Conservation (phyloP, 1,284 basidiomycete genomes). For the Ustilago curta region DNA sequence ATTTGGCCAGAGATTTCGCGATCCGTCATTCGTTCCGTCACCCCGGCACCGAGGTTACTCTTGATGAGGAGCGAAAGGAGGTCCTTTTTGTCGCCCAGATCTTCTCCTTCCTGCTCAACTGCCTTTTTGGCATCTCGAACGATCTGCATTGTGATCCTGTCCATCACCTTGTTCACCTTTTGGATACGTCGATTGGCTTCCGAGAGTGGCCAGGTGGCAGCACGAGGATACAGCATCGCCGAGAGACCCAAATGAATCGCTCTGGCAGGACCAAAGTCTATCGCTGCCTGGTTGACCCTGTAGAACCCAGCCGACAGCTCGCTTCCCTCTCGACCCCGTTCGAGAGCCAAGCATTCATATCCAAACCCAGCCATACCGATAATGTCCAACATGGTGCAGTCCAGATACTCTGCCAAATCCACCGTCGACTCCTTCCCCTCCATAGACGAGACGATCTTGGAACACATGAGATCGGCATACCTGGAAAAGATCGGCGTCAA, state of each 20-base stretch:
- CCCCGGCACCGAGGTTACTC: constrained; percentile 18
- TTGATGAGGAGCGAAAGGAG: constrained; percentile 39
- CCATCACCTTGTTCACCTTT: constrained; percentile 39
- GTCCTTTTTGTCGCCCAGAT: constrained; percentile 40
- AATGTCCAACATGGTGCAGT: constrained; percentile 61
- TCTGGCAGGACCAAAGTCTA: constrained; percentile 40
- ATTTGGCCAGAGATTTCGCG: constrained; percentile 81
- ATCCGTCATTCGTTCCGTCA: constrained; percentile 75
- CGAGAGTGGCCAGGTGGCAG: constrained; percentile 36
- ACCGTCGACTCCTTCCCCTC: constrained; percentile 8
- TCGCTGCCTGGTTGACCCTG: constrained; percentile 42
- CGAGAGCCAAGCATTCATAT: constrained; percentile 54
- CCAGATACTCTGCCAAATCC: constrained; percentile 55
- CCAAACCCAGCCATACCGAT: constrained; percentile 66
- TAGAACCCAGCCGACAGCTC: constrained; percentile 43
- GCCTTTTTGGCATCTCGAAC: constrained; percentile 20
- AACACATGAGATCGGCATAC: constrained; percentile 50
- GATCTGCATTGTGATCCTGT: constrained; percentile 38
- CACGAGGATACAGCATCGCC: constrained; percentile 32
- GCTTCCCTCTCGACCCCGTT: constrained; percentile 44
- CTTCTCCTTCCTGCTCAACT: constrained; percentile 27
- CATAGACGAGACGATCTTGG: constrained; percentile 26
- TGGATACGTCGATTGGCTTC: constrained; percentile 37
- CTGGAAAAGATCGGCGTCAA: constrained; percentile 44
- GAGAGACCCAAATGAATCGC: constrained; percentile 37